Base-by-base conservation (phyloP, 495 filamentous ascomycete species). In the Cladorrhinum samala region DNA sequence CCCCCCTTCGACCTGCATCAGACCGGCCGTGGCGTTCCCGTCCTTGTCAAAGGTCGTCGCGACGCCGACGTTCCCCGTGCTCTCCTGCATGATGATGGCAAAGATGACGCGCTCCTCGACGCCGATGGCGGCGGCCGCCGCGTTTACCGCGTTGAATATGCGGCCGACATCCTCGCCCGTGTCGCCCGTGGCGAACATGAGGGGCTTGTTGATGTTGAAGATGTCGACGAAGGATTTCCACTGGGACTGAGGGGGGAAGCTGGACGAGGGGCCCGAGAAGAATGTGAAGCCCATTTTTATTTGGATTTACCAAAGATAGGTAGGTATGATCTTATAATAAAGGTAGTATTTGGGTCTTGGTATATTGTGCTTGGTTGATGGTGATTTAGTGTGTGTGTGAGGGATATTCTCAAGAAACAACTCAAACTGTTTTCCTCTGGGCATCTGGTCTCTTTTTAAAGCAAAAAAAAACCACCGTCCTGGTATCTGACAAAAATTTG, bases 81-180 rank as follows among this genome's bases (percentile, higher is more conserved):
- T 63, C 59, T 75, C 72, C 53, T 75, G 70, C 68, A 75, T 72
- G 60, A 73, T 72, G 53, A 71, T 70, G 53, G 53, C 60, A 42
- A 73, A 61, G 59, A 73, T 73, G 57, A 72, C 64, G 24, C 72
- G 69, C 57, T 67, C 63, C n/a, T 75, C 70, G 24, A 75, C 64
- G 14, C 68, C 66, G 49, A 67, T 52, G 23, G 11, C 18, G 50
- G 64, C 66, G 50, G 64, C 64, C 19, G 54, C 59, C 38, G 64
- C 56, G 27, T 37, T 41, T 38, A 72, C 65, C 46, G 68, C 59
- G 41, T 63, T 60, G 25, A 44, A 58, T 56, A 74, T 72, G 16
- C 60, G 57, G 57, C 61, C 67, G 20, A 73, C 61, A 46, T 72
- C 68, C 27, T 64, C 58, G 19, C 57, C 54, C 18, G 55, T 68